Evolutionary conservation across 768 basidiomycete genomes (phyloP).

Genomic region (Auricularia cornea): DNA sequence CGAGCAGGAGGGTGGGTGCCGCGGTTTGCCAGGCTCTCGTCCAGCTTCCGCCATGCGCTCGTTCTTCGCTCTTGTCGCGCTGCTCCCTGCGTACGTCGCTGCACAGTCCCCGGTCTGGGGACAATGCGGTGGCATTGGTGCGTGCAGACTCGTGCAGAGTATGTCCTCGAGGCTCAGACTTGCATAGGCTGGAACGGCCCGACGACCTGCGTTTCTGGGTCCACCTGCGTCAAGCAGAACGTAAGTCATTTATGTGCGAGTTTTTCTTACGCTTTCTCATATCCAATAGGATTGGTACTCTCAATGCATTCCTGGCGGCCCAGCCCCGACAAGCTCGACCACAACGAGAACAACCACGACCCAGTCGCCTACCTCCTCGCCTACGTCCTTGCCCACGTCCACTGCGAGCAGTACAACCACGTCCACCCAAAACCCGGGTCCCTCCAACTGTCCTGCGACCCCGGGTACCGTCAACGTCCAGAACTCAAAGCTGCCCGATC

Average conservation of each 20-base stretch:
- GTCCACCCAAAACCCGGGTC: not conserved
- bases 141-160: not conserved
- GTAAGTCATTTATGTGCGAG: not conserved
- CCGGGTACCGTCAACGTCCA: conserved; percentile 15
- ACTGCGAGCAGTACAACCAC: not conserved
- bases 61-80: not conserved
- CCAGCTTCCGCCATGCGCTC: not conserved
- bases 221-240: not conserved
- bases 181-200: not conserved
- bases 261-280: no score
- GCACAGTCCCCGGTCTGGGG: not conserved
- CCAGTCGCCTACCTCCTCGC: not conserved
- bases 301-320: not conserved
- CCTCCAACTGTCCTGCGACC: not conserved
- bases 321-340: not conserved
- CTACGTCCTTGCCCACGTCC: not conserved
- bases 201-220: not conserved
- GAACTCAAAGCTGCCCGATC: conserved; percentile 41
- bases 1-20: not conserved
- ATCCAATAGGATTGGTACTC: not conserved
- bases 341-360: not conserved
- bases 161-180: not conserved
- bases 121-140: not conserved
- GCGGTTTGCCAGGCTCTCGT: not conserved
- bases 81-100: not conserved